These are phyloP conservation scores for Biscutella laevigata DNA, from an alignment of 441 rosid species.

Conservation along the genomic window DNA sequence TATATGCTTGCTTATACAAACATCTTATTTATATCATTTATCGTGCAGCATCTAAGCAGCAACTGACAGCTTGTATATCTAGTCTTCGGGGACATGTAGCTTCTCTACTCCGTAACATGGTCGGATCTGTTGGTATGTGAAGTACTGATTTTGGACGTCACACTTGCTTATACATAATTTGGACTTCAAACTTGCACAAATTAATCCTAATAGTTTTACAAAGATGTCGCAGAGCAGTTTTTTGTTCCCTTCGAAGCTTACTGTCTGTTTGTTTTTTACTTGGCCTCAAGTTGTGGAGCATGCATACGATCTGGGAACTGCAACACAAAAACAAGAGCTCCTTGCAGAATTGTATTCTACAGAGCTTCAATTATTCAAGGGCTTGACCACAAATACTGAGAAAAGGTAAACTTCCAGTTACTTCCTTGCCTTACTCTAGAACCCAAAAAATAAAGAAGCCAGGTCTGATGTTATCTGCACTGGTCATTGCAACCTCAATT, in stretches of 20 bases:
- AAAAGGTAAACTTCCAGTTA: conserved; percentile 44
- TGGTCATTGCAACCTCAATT: too few species aligned
- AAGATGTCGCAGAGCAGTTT: conserved; percentile 1
- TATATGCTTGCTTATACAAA: background rate
- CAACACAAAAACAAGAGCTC: conserved; percentile 82
- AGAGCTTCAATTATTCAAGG: conserved; percentile 82
- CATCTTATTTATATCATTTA: background rate
- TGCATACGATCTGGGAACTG: conserved; percentile 71
- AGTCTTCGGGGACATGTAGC: conserved; percentile 72
- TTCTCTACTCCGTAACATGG: conserved; percentile 78
- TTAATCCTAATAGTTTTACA: background rate
- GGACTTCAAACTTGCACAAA: background rate
- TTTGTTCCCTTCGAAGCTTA: conserved; percentile 6
- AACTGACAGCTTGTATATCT: conserved; percentile 60
- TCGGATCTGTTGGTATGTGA: conserved; percentile 81
- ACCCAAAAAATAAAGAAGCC: background rate
- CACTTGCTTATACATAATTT: too few species aligned
- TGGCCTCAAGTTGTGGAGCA: conserved; percentile 59
- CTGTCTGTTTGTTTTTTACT: background rate
- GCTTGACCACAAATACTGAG: conserved; percentile 48
- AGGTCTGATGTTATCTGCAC: background rate
- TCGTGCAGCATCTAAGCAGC: conserved; percentile 66
- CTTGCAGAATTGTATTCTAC: conserved; percentile 76
- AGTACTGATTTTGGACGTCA: background rate
- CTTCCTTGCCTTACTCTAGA: conserved; percentile 5